Evolutionary conservation across 2,329 filamentous ascomycete species (phyloP).

Genomic region (Xylaria sp.): DNA sequence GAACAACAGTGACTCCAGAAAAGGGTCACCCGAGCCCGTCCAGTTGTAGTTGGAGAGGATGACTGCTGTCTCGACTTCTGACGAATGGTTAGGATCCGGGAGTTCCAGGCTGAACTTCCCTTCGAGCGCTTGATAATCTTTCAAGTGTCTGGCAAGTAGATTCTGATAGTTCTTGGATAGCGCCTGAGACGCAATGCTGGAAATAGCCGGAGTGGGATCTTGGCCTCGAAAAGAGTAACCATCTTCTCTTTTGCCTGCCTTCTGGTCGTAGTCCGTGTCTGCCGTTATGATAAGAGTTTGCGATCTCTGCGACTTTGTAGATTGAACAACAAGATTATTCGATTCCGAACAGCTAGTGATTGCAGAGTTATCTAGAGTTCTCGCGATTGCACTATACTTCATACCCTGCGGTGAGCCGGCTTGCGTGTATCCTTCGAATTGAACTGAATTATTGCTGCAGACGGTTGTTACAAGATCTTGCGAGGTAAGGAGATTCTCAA

Average conservation of each 20-base stretch:
- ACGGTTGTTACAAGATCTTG: constrained; percentile 25
- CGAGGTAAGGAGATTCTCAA: constrained; percentile 55
- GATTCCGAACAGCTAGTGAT: constrained; percentile 32
- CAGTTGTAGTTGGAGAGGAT: constrained; percentile 51
- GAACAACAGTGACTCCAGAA: constrained; percentile 64
- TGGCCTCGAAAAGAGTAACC: constrained; percentile 61
- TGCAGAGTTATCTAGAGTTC: constrained; percentile 7
- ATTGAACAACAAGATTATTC: constrained; percentile 45
- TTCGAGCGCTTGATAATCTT: constrained; percentile 56
- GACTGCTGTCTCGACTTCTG: constrained; percentile 51
- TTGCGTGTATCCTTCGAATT: constrained; percentile 33
- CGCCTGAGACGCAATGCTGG: constrained; percentile 50
- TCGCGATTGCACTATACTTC: constrained; percentile 33
- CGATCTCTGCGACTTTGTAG: constrained; percentile 40
- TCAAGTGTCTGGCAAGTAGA: constrained; percentile 52
- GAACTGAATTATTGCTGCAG: constrained; percentile 16
- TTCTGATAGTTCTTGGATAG: constrained; percentile 48
- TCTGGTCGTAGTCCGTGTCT: constrained; percentile 62
- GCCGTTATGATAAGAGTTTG: constrained; percentile 57
- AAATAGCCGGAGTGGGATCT: constrained; percentile 56
- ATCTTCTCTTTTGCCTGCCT: constrained; percentile 57
- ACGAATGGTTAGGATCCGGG: constrained; percentile 57
- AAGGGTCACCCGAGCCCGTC: constrained; percentile 58
- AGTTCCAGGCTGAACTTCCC: constrained; percentile 57
- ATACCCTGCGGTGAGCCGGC: constrained; percentile 30